Base-by-base conservation (phyloP, 257 asterid genomes). In the Osmanthus fragrans region DNA sequence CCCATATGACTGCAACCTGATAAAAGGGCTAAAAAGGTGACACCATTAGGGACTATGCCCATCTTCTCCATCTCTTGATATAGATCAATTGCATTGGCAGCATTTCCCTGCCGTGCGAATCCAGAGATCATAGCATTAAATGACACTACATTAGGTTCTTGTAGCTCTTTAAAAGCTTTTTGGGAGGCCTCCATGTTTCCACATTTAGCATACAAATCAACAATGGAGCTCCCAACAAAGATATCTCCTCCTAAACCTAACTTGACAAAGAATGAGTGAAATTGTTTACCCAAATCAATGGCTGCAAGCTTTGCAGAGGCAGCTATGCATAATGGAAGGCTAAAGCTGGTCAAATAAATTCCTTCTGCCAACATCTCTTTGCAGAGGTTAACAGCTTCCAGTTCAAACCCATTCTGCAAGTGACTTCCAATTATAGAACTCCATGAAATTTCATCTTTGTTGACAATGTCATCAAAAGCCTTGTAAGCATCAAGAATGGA, bases 381-480 rank as follows among this genome's bases (percentile, higher is more conserved):
- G 33, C 72, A 37, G 13, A 76, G 29, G 8, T 45, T 18, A 5
- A 76, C 47, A 39, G 74, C 80, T n/a, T 65, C 34, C 15, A 76
- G 51, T 39, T 47, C 80, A 42, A 76, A 47, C 45, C 74, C 80
- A 12, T 45, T 76, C 67, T 76, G 80, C 42, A 39, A 7, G 51
- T 76, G 42, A 68, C 30, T 29, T 66, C 80, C 80, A 45, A 66
- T 67, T 9, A 76, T 34, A 7, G 74, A 76, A 76, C 80, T 65
- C 80, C 80, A 76, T 18, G 80, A 76, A 5, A 76, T 51, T 45
- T 76, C 80, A 2, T 76, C 80, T 67, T 76, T 76, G 27, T 76
- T 39, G 32, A 45, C 51, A 47, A 68, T 76, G 73, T 37, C 80
- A 40, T 66, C 40, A 19, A 76, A 76, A 70, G 80, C 80, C 30